Base-by-base conservation (phyloP, 495 filamentous ascomycete genomes). In the Daldinia caldariorum region DNA sequence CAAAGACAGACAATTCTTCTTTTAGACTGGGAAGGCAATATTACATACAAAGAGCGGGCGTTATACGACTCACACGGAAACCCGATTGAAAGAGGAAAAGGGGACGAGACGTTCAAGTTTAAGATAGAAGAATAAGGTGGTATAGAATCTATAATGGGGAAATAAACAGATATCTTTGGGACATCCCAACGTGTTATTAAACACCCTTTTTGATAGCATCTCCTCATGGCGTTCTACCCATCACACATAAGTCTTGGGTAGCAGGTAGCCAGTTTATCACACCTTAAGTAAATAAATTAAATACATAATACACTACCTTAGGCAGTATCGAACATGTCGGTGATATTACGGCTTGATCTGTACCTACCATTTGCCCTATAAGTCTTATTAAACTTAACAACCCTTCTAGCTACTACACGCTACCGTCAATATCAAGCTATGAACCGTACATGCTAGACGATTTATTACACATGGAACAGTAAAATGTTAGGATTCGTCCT, bases 1-100 rank as follows among this genome's bases (percentile, higher is more conserved):
- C 92, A 97, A 77, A 89, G 92, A 69, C 94, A 99, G 83, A 97
- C 93, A 0, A 82, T 98, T 12, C 81, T 98, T 26, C 83, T 98
- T 16, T 89, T 97, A 29, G 88, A 89, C 67, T 85, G 85, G 75
- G 82, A 89, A 18, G 94, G 94, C 13, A 87, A 89, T 55, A 87
- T 96, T 45, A 89, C 88, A 12, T 97, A 92, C 74, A 85, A 89
- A 62, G 95, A 99, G 79, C 86, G 96, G 59, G 91, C 92, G 26
- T 81, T 98, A 43, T 96, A 86, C 79, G 92, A 94, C 77, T 78
- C 82, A 5, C 73, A 90, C 35, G 91, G 86, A 4, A 85, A 87
- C 38, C 81, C 86, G 7, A 81, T 94, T 47, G 80, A 84, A 16
- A 78, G 82, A 29, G 88, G 86, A 3, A 67, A 87, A 58, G 89